A percentile compares a stretch with the other conserved stretches of the same genome.
These are phyloP conservation scores for Chimonanthus praecox DNA, from an alignment of 164 flowering plant genomes.

Conservation along the genomic window DNA sequence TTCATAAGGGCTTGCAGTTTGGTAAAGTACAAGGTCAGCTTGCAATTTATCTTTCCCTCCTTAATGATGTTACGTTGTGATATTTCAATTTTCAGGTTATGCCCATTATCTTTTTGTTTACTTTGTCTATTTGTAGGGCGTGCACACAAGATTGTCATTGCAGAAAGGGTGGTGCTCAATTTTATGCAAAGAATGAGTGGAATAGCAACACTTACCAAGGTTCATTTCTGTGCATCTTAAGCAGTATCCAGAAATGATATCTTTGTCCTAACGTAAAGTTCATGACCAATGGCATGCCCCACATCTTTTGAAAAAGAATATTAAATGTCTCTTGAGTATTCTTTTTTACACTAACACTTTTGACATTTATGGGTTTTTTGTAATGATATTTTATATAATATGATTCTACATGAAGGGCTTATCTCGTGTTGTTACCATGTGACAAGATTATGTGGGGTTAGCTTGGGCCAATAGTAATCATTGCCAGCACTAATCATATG, in stretches of 20 bases:
- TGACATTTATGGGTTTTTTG: no score
- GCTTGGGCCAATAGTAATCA: no score
- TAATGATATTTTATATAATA: no score
- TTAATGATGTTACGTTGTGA: not conserved
- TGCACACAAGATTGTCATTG: conserved; percentile 80
- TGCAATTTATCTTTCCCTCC: not conserved
- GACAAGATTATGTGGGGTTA: no score
- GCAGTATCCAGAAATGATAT: not conserved
- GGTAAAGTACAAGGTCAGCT: conserved; percentile 79
- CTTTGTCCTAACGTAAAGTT: no score
- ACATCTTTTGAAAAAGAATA: no score
- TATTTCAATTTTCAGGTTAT: not conserved
- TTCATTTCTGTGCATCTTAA: conserved; percentile 12
- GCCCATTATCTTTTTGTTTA: not conserved
- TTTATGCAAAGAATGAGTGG: conserved; percentile 99
- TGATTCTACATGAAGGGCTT: no score
- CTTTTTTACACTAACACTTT: no score
- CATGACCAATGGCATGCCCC: not conserved
- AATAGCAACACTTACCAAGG: conserved; percentile 87
- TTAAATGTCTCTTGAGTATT: no score
- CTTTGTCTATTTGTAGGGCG: conserved; percentile 41
- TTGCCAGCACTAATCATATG: no score
- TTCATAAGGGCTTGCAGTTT: conserved; percentile 68
- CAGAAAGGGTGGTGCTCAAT: conserved; percentile 88
- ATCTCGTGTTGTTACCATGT: no score